Base-by-base conservation (phyloP, 345 rosid species). In the Mercurialis annua region DNA sequence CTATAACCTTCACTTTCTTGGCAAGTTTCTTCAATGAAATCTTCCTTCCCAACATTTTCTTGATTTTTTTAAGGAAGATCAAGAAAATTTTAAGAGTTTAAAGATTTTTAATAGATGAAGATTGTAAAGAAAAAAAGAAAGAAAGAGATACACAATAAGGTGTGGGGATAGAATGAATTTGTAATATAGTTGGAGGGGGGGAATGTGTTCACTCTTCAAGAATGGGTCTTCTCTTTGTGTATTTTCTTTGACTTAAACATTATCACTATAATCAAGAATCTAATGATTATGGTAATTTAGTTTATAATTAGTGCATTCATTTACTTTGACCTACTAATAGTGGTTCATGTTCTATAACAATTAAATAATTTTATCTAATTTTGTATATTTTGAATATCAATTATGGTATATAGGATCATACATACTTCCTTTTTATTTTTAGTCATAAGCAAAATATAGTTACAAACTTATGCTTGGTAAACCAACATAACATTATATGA, bases 11-110 rank as follows among this genome's bases (percentile, higher is more conserved):
- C 75, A 82, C 86, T 68, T 83, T 93, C 85, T 78, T 88, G 30
- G 94, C 94, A 27, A 93, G 78, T 23, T 87, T 90, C 87, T 86
- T 88, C 77, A 93, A 85, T 1, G 92, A 85, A 33, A 61, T 86
- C 80, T 85, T 86, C 71, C 84, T 85, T 2, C 92, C 84, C 38
- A 90, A 33, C 90, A 93, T 86, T 59, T 81, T 77, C n/a, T 10
- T 40, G 44, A 3, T 23, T n/a, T 10, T 2, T 10, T 2, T 14
- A 24, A 24, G 55, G 14, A 30, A 15, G 50, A 34, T 4, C 30
- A 29, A 21, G 34, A 4, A 46, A 4, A 62, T 27, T 23, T 2
- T 40, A 14, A 27, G 16, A n/a, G 1, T 50, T 44, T 34, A 59
- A 17, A 64, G 64, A 26, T 40, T n/a, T n/a, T n/a, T n/a, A n/a